Percentiles rank a stretch among this genome's conserved stretches.
phyloP scores from a whole-genome alignment of 1,139 yeast species.

The Wickerhamiella infanticola region DNA sequence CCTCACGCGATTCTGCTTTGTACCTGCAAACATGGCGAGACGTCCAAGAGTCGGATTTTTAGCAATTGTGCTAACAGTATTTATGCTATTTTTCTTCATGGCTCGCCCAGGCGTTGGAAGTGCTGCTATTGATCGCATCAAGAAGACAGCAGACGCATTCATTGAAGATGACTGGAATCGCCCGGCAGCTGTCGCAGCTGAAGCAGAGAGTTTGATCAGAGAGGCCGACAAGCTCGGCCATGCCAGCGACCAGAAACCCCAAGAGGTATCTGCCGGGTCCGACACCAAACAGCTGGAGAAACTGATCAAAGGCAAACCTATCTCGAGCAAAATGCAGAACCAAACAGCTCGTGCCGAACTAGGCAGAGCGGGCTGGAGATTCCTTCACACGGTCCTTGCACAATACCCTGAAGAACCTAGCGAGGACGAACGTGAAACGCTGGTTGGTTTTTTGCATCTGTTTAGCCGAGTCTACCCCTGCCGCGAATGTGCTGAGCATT shows the following conservation, averaged over 20 bases:
- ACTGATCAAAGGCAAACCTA: conserved; percentile 18
- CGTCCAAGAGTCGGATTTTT: not conserved
- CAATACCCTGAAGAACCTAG: conserved; percentile 77
- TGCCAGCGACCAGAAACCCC: not conserved
- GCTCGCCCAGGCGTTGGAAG: not conserved
- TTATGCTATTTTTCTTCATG: not conserved
- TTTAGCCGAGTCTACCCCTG: conserved; percentile 56
- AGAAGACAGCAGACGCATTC: not conserved
- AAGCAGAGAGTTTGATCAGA: not conserved
- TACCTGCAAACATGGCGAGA: not conserved
- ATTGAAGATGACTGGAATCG: not conserved
- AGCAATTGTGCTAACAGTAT: not conserved
- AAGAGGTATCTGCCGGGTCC: not conserved
- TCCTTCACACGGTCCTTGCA: conserved; percentile 80
- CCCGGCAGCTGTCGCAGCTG: not conserved
- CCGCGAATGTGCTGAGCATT: conserved; percentile 92
- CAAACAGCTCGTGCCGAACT: conserved; percentile 40
- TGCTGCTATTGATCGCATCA: not conserved
- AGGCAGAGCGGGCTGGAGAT: conserved; percentile 85
- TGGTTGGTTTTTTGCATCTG: conserved; percentile 32
- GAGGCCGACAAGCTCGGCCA: not conserved
- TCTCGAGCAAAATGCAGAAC: conserved; percentile 81
- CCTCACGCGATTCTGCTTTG: no score
- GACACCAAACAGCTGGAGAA: not conserved
- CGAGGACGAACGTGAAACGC: conserved; percentile 42